Conservation (phyloP, 176 grass and related monocot species). For the Raddia guianensis region DNA sequence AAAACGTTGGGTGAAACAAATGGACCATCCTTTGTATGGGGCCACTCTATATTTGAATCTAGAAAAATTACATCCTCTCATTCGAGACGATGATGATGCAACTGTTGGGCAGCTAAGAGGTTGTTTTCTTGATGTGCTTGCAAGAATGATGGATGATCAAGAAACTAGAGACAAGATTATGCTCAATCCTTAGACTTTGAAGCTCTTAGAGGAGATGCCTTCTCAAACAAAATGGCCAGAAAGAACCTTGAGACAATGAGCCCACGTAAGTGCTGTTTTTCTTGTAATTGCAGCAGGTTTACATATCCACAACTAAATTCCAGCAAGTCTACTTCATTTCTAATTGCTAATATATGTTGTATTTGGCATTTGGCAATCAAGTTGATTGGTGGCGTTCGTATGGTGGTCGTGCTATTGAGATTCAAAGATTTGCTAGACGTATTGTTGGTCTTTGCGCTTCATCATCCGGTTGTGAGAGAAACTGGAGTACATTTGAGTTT, state of each 20-base stretch:
- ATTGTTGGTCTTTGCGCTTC: too few species aligned
- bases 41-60: too few species aligned
- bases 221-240: not conserved
- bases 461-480: too few species aligned
- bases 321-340: not conserved
- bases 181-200: not conserved
- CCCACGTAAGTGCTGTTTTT: not conserved
- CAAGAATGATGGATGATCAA: not conserved
- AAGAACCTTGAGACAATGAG: not conserved
- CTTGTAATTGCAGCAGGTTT: not conserved
- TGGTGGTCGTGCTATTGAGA: not conserved
- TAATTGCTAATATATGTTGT: not conserved
- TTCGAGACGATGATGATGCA: too few species aligned
- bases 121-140: slow-evolving; percentile 4
- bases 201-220: not conserved
- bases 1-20: too few species aligned
- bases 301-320: too few species aligned
- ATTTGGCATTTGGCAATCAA: not conserved
- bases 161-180: not conserved
- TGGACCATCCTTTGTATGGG: too few species aligned
- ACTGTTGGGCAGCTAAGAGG: too few species aligned
- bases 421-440: not conserved
- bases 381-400: not conserved
- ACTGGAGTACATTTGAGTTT: too few species aligned
- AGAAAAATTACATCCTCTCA: too few species aligned